Base-by-base conservation (phyloP, 352 stramenopile genomes). In the Globisporangium spiculum region DNA sequence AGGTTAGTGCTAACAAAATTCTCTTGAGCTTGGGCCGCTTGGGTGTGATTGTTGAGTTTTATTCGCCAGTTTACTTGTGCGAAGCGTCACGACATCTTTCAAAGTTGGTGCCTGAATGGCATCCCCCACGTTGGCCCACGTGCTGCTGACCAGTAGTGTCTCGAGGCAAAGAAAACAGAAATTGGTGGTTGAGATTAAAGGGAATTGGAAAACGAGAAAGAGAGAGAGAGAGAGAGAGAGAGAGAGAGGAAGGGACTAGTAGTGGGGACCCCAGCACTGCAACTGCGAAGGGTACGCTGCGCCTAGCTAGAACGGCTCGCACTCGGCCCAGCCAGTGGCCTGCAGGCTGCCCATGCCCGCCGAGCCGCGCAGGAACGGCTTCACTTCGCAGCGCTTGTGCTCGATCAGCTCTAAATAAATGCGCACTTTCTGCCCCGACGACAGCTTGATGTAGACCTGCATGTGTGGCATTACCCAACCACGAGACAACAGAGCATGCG, bases 401-500 rank as follows among this genome's bases (percentile, higher is more conserved):
- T 82, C 75, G n/a, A 90, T 67, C 27, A 86, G 70, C 12, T 77
- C 76, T 56, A 86, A 70, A n/a, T 82, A 78, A 56, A 92, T 82
- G 63, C 84, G 82, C 55, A 83, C 80, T 66, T 87, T 89, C 56
- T 90, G 76, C 4, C 81, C 84, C 7, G 81, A 88, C 61, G 74
- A 69, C 30, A 93, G 70, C 62, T 88, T 86, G 41, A 93, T 77
- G 68, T 81, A 90, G 57, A 93, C 53, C 78, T 84, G 65, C 10
- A n/a, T 6, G 16, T 26, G 53, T 8, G 18, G 27, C 52, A 57
- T 9, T 18, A 57, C 36, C 32, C 53, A 5, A 56, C 20, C 36
- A 44, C 14, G 4, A 44, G 36, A 53, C 8, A 22, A 27, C 6
- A 22, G 4, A 14, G 10, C 3, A 6, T 48, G n/a, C 1, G 30